Evolutionary conservation across 2,329 filamentous ascomycete species (phyloP), one percentile per base, ranked within the genome.

Genomic region (Laburnicola sp.): DNA sequence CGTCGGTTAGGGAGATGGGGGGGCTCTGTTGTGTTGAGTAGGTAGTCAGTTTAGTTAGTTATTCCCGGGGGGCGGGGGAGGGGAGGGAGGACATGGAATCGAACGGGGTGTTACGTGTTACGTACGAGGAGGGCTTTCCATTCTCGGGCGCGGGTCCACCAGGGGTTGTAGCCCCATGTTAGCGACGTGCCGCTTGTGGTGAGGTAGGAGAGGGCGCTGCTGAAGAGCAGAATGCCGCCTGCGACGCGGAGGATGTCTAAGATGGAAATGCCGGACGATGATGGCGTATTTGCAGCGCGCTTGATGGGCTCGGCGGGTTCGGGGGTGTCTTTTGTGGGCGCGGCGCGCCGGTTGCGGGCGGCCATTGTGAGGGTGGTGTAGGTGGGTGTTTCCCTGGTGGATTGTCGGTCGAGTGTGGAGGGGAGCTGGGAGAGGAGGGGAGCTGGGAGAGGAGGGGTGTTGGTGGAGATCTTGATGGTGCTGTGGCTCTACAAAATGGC

Each of bases 181-280:
- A 73, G 62, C 37, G 62, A 67, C 67, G 89, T 83, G 54, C 87
- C 87, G 55, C 81, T 79, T 38, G 87, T 91, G 60, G 89, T 79
- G 57, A 92, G 83, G 73, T 92, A 93, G 74, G 88, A 91, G 48
- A 92, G 77, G 16, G 82, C 85, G 63, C 80, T 83, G 23, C 84
- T 88, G 40, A 86, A 82, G 37, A 89, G 60, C 30, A 87, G 59
- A 10, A 92, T 72, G 48, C 89, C 89, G 28, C 80, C 80, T 39
- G 91, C 64, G 27, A 92, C 80, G 28, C 89, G 86, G 52, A 91
- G 73, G 46, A 88, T 71, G 69, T 93, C 89, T 30, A 91, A 62
- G 35, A 72, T 45, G 0, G 68, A 69, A 30, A 71, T 36, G 41
- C 60, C 40, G 23, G 39, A n/a, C 11, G 35, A 51, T 6, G 64